Base-by-base conservation (phyloP, 2,329 filamentous ascomycete species). In the Uncinocarpus reesii region DNA sequence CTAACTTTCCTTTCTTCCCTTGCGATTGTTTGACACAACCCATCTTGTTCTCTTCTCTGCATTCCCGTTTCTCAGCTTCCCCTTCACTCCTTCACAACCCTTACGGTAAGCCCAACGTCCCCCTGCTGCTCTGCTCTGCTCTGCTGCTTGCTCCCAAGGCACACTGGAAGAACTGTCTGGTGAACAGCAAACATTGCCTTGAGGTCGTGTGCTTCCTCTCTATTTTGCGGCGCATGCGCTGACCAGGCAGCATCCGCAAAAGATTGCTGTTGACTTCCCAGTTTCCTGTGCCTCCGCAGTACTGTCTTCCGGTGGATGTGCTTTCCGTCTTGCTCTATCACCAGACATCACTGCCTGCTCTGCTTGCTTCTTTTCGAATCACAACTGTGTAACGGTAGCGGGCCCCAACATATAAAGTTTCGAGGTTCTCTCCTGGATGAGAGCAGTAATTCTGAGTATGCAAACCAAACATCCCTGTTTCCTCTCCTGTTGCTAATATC, bases 11-110 rank as follows among this genome's bases (percentile, higher is more conserved):
- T 48, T 48, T 42, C 40, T 15, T 7, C 37, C 24, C 10, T 3
- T 36, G 29, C 37, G 36, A 10, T 48, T 47, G 45, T 47, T 47
- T 47, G 45, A 47, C 45, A 34, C 36, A 41, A 40, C 13, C 7
- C 20, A 15, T 34, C 41, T 7, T 31, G 26, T 32, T 11, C 26
- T 31, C 7, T 40, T 47, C 24, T 29, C 10, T 35, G 23, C 29
- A 3, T 18, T 21, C 5, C 31, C 13, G 16, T 34, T 18, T 38
- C 41, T 38, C n/a, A 11, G 28, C 28, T 7, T 36, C 34, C 43
- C 24, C 26, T 44, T 50, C 47, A 38, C 50, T 44, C 50, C 32
- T 47, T 48, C 42, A 37, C 21, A 45, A 23, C 20, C 16, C 28
- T 43, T 29, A 1, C 13, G 18, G 41, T 43, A 23, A 34, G 41